Evolutionary conservation across 495 filamentous ascomycete species (phyloP), one percentile per base, ranked within the genome.

Genomic region (Penicillium paxilli): DNA sequence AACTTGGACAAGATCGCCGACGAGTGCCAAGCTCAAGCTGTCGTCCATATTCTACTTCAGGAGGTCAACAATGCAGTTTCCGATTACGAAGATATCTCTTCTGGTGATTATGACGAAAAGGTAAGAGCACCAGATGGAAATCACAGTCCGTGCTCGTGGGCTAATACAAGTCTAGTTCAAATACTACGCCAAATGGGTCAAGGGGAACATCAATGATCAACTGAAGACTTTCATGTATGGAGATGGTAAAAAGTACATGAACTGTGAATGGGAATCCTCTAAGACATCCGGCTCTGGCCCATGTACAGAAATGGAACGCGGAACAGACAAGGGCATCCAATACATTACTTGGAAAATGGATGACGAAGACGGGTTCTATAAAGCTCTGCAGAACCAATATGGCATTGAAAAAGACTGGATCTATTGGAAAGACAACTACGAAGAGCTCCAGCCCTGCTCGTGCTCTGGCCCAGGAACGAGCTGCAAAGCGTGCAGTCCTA

Each of bases 131-230:
- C n/a, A n/a, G n/a, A n/a, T n/a, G n/a, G n/a, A n/a, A n/a, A n/a
- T n/a, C n/a, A n/a, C n/a, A n/a, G n/a, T n/a, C n/a, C n/a, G n/a
- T n/a, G n/a, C n/a, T n/a, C n/a, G n/a, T n/a, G n/a, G 22, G 41
- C 41, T 44, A 24, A 46, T 26, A 28, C 26, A 12, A 8, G 21
- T 46, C 23, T 46, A 46, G 44, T 46, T 46, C 23, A 46, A 46
- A 46, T 46, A 46, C 44, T 46, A 46, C 26, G 44, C 44, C 23
- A 23, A 46, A 46, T 46, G 24, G 44, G 44, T 46, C 23, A 46
- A 23, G 26, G 26, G 26, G n/a, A 23, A 23, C 44, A 28, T 46
- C 44, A 23, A 46, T 46, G 24, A 28, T 46, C 26, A 20, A 46
- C 26, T 46, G 23, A 11, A 20, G 26, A 20, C 26, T 11, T 46